A percentile compares a stretch with the other conserved stretches of the same genome.
phyloP scores from a whole-genome alignment of 768 basidiomycete genomes.

The Tubosaeta brunneosetosa region DNA sequence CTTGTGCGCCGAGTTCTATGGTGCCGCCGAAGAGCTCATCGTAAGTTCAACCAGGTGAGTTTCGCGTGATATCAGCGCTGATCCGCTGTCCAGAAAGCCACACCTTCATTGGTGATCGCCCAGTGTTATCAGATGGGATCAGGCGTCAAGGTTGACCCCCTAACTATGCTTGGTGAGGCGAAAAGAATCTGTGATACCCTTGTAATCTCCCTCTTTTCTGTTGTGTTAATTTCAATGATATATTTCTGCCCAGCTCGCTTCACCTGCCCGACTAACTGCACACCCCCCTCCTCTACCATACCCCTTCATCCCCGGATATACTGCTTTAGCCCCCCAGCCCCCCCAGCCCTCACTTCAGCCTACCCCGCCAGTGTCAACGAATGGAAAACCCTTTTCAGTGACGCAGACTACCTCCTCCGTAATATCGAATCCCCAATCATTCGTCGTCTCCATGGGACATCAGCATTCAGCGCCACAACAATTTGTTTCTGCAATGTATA shows the following conservation, averaged over 20 bases:
- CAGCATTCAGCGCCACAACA: slow-evolving; percentile 46
- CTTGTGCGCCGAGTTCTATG: slow-evolving; percentile 81
- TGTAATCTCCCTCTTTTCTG: slow-evolving; percentile 35
- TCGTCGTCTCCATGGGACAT: slow-evolving; percentile 64
- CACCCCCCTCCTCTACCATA: slow-evolving; percentile 62
- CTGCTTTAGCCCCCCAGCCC: slow-evolving; percentile 18
- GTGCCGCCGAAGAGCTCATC: slow-evolving; percentile 78
- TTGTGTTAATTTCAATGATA: slow-evolving; percentile 8
- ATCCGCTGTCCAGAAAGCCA: slow-evolving; percentile 37
- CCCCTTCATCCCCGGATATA: slow-evolving; percentile 41
- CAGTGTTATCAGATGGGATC: slow-evolving; percentile 79
- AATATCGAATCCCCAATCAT: slow-evolving; percentile 68
- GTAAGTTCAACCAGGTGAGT: slow-evolving; percentile 42
- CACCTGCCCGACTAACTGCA: slow-evolving; percentile 64
- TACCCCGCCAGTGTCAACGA: slow-evolving; percentile 35
- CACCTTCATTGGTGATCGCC: slow-evolving; percentile 68
- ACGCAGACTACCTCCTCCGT: slow-evolving; percentile 39
- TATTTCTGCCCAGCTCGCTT: slow-evolving; percentile 52
- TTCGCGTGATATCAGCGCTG: slow-evolving; percentile 5
- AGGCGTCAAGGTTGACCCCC: slow-evolving; percentile 63
- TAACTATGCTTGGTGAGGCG: slow-evolving; percentile 70
- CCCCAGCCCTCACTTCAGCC: slow-evolving; percentile 33
- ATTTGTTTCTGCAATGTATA: slow-evolving; percentile 33
- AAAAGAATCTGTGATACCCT: slow-evolving; percentile 75
- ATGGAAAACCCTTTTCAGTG: slow-evolving; percentile 30